Percentiles rank a stretch among this genome's conserved stretches.
These are phyloP conservation scores for Lasiodiplodia sp. DNA, from an alignment of 2,329 filamentous ascomycete species.

Conservation along the genomic window DNA sequence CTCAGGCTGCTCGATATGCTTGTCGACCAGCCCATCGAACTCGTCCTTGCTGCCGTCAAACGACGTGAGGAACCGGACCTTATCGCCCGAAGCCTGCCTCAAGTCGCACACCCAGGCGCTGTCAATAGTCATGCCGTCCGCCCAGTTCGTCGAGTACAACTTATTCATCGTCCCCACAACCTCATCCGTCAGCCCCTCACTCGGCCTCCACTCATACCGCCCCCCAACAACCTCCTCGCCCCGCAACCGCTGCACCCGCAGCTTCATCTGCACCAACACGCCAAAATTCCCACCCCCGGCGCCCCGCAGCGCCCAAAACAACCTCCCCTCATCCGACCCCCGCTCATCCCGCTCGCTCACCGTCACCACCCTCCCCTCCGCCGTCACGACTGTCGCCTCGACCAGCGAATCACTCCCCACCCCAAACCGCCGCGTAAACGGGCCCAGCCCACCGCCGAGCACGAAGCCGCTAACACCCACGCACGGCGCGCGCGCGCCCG, in stretches of 20 bases:
- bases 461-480: conserved; percentile 46
- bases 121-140: background rate
- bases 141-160: background rate
- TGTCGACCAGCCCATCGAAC: background rate
- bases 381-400: conserved; percentile 46
- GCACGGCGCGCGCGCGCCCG: background rate
- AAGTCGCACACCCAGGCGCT: background rate
- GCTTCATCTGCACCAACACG: conserved; percentile 34
- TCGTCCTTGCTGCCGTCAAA: background rate
- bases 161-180: background rate
- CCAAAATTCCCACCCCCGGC: conserved; percentile 53
- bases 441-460: conserved; percentile 48
- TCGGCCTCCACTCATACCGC: background rate
- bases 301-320: conserved; percentile 53
- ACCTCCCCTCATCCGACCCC: conserved; percentile 36
- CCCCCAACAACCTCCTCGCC: background rate
- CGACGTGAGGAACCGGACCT: background rate
- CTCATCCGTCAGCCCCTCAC: background rate
- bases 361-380: conserved; percentile 34
- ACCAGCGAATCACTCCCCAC: conserved; percentile 48
- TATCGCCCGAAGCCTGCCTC: background rate
- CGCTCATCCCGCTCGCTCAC: conserved; percentile 33
- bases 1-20: background rate
- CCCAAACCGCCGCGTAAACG: conserved; percentile 46
- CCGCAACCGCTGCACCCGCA: background rate